phyloP scores from a whole-genome alignment of 768 basidiomycete species.

The Chlorophyllum brunneum region DNA sequence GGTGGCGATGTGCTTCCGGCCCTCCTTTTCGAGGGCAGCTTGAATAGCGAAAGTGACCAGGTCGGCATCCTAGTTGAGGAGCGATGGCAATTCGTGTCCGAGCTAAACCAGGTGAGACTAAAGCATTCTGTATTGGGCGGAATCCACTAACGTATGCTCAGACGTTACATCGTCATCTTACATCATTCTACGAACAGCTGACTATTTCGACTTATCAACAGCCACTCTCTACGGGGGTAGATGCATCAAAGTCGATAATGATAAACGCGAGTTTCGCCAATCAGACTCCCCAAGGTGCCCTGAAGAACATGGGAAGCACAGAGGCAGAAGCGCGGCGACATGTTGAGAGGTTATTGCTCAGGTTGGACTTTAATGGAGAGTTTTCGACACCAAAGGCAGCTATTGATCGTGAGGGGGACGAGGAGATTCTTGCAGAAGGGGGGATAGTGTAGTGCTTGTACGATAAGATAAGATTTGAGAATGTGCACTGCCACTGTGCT shows the following conservation, averaged over 20 bases:
- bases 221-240: constrained; percentile 55
- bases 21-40: constrained; percentile 75
- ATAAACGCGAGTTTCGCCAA: constrained; percentile 55
- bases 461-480: constrained; percentile 12
- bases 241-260: constrained; percentile 68
- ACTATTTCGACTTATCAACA: constrained; percentile 75
- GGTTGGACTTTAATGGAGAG: constrained; percentile 81
- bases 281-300: constrained; percentile 50
- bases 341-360: constrained; percentile 76
- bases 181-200: constrained; percentile 79
- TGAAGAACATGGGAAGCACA: constrained; percentile 35
- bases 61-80: constrained; percentile 75
- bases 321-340: constrained; percentile 67
- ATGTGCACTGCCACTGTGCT: constrained; percentile 5
- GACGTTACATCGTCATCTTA: constrained; percentile 64
- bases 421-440: constrained; percentile 41
- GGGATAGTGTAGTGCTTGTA: constrained; percentile 22
- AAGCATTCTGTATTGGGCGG: neutral
- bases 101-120: constrained; percentile 68
- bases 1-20: constrained; percentile 88
- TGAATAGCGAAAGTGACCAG: constrained; percentile 51
- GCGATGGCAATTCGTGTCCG: constrained; percentile 61
- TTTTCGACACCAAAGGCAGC: constrained; percentile 50
- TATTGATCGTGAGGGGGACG: constrained; percentile 18
- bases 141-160: constrained; percentile 25